These are phyloP conservation scores for Populus hybrid DNA, from an alignment of 441 rosid genomes.

Conservation along the genomic window DNA sequence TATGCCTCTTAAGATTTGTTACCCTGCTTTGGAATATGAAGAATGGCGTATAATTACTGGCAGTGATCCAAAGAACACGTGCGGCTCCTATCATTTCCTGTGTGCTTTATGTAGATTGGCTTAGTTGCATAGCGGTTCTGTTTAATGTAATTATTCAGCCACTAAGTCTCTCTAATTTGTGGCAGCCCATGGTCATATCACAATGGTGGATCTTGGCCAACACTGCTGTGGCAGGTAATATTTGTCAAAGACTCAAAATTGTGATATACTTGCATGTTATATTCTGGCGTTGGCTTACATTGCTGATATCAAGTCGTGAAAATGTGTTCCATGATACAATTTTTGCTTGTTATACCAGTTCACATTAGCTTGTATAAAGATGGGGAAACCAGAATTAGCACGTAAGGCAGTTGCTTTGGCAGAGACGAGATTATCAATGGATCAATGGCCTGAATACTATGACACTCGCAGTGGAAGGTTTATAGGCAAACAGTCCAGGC, in stretches of 20 bases:
- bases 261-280: neutral
- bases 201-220: constrained; percentile 97
- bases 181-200: constrained; percentile 98
- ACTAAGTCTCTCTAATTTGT: constrained; percentile 8
- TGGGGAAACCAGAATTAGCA: constrained; percentile 42
- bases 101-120: neutral
- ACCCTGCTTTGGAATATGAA: constrained; percentile 74
- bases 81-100: constrained; percentile 24
- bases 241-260: neutral
- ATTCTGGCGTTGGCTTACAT: neutral
- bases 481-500: constrained; percentile 48
- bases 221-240: constrained; percentile 30
- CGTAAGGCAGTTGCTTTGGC: constrained; percentile 40
- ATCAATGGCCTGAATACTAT: constrained; percentile 56
- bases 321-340: neutral
- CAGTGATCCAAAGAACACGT: constrained; percentile 95
- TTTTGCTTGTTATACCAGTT: constrained; percentile 29
- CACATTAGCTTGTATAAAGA: constrained; percentile 53
- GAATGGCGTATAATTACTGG: constrained; percentile 94
- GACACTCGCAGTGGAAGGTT: constrained; percentile 47
- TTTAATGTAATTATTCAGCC: neutral
- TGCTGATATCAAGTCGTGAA: neutral
- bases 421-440: constrained; percentile 37
- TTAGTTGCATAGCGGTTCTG: neutral
- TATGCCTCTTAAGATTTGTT: constrained; percentile 91